Evolutionary conservation across 176 grass and related monocot species (phyloP).

Genomic region (Urochloa ruziziensis): DNA sequence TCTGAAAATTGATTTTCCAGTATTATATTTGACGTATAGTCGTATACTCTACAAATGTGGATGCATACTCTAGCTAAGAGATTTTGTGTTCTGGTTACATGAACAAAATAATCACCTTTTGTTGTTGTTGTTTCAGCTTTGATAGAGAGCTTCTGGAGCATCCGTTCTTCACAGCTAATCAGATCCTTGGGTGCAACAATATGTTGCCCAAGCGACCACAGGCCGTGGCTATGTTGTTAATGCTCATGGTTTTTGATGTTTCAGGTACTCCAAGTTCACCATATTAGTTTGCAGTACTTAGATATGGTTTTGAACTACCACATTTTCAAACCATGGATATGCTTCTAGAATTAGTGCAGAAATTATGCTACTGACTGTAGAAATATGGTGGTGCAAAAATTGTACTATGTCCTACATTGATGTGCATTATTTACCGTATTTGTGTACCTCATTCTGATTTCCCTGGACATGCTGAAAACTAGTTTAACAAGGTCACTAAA

Average conservation of each 20-base stretch:
- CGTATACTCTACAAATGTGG: background rate
- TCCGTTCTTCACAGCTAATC: background rate
- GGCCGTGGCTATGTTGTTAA: conserved; percentile 35
- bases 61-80: background rate
- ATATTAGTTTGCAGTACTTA: conserved; percentile 14
- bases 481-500: background rate
- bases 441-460: background rate
- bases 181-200: conserved; percentile 15
- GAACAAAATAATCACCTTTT: background rate
- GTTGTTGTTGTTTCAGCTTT: conserved; percentile 24
- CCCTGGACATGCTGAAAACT: background rate
- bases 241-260: conserved; percentile 49
- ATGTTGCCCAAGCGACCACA: conserved; percentile 44
- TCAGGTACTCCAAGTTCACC: conserved; percentile 54
- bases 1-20: background rate
- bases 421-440: background rate
- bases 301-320: background rate
- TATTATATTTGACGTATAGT: background rate
- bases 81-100: background rate
- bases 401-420: background rate
- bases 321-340: background rate
- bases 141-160: conserved; percentile 2
- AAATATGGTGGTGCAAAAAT: background rate
- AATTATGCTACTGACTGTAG: background rate
- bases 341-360: background rate